These are phyloP conservation scores for Pleurostoma richardsiae DNA, from an alignment of 2,329 filamentous ascomycete species.

Conservation along the genomic window DNA sequence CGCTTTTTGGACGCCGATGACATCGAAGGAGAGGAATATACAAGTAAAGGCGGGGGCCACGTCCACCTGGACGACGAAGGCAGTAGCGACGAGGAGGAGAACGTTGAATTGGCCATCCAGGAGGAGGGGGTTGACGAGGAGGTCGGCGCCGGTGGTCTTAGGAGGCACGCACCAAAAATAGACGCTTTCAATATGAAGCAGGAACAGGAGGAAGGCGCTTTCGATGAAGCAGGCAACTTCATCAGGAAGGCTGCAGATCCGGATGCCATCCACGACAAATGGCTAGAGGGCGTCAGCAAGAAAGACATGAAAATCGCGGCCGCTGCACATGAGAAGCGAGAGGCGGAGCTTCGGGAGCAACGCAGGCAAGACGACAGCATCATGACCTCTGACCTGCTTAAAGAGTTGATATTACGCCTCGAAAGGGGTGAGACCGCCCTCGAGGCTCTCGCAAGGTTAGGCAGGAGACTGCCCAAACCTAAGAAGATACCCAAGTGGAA, in stretches of 20 bases:
- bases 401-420: constrained; percentile 65
- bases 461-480: constrained; percentile 57
- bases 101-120: constrained; percentile 68
- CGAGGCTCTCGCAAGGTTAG: constrained; percentile 80
- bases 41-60: constrained; percentile 69
- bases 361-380: constrained; percentile 81
- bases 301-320: constrained; percentile 88
- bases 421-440: constrained; percentile 80
- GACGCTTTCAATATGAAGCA: constrained; percentile 93
- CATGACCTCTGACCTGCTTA: constrained; percentile 73
- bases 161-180: constrained; percentile 87
- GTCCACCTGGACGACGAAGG: constrained; percentile 56
- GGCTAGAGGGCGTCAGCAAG: constrained; percentile 89
- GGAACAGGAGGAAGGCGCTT: constrained; percentile 88
- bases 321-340: constrained; percentile 80
- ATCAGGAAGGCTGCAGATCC: constrained; percentile 85
- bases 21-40: constrained; percentile 75
- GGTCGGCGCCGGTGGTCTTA: constrained; percentile 82
- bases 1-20: constrained; percentile 52
- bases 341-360: constrained; percentile 67
- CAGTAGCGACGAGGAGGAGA: constrained; percentile 59
- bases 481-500: constrained; percentile 62
- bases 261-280: constrained; percentile 84
- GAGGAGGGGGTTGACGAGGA: constrained; percentile 82
- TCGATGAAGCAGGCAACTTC: constrained; percentile 88